Conservation (phyloP, 1,284 basidiomycete genomes). For the Puccinia brachypodii region DNA sequence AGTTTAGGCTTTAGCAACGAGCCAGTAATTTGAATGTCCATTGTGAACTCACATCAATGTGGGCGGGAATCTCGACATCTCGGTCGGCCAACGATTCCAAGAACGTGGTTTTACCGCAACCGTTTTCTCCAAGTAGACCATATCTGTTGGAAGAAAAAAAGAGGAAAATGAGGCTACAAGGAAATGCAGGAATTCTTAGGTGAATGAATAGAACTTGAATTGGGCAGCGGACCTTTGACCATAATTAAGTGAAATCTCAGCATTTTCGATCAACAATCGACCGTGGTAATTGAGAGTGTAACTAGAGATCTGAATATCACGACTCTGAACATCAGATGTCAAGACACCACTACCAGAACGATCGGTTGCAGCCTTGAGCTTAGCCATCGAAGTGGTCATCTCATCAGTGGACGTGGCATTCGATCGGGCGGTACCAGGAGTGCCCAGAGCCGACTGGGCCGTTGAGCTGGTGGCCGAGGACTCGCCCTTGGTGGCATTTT, state of each 20-base stretch:
- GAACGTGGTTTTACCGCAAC: constrained; percentile 84
- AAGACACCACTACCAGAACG: constrained; percentile 88
- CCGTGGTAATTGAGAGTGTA: constrained; percentile 98
- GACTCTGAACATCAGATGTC: constrained; percentile 83
- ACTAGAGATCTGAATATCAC: constrained; percentile 96
- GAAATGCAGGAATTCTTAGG: neutral
- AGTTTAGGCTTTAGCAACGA: constrained; percentile 2
- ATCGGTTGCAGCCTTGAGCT: constrained; percentile 81
- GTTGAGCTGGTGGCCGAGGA: constrained; percentile 71
- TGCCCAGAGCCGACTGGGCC: constrained; percentile 72
- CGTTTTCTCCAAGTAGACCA: constrained; percentile 93
- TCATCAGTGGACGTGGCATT: constrained; percentile 55
- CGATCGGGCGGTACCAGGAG: constrained; percentile 68
- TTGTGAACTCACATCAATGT: constrained; percentile 69
- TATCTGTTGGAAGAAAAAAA: constrained; percentile 60
- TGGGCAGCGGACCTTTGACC: constrained; percentile 69
- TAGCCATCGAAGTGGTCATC: constrained; percentile 70
- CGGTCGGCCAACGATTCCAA: constrained; percentile 76
- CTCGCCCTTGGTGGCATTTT: constrained; percentile 66
- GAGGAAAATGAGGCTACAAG: neutral
- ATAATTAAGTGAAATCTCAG: constrained; percentile 89
- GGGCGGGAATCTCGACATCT: constrained; percentile 88
- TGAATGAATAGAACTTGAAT: neutral
- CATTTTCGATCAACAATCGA: constrained; percentile 84
- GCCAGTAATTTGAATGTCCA: neutral